These are phyloP conservation scores for Bidens hawaiensis DNA, from an alignment of 140 eudicot genomes.

Conservation along the genomic window DNA sequence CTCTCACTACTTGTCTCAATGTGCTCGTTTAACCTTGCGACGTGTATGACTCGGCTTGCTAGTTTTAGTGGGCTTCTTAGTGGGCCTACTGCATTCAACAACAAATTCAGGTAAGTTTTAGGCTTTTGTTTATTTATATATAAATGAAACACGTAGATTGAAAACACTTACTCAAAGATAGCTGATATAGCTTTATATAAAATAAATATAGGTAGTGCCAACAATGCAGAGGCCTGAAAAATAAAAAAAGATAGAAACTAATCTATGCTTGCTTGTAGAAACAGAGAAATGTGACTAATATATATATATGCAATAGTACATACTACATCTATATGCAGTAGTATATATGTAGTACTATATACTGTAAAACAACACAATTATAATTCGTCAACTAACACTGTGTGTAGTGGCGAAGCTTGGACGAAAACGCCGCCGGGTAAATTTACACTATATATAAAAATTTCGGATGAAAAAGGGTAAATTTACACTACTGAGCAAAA, in stretches of 20 bases:
- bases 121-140: too few relatives aligned
- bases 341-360: too few relatives aligned
- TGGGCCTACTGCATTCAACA: conserved; percentile 30
- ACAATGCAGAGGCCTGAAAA: conserved; percentile 61
- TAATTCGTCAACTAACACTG: too few relatives aligned
- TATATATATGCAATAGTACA: too few relatives aligned
- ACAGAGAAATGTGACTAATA: background rate
- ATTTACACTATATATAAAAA: too few relatives aligned
- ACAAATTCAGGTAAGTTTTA: background rate
- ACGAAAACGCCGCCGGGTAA: too few relatives aligned
- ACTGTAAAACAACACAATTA: too few relatives aligned
- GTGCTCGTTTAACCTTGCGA: conserved; percentile 65
- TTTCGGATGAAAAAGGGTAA: too few relatives aligned
- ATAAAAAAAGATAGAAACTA: background rate
- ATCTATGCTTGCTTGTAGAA: background rate
- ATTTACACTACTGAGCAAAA: too few relatives aligned
- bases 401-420: too few relatives aligned
- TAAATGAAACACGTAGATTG: conserved; percentile 10
- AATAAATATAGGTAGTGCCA: conserved; percentile 53
- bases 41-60: conserved; percentile 42
- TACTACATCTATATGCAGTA: too few relatives aligned
- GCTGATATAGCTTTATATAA: conserved; percentile 31
- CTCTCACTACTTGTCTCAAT: conserved; percentile 48
- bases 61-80: conserved; percentile 36
- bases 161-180: conserved; percentile 45